phyloP scores from a whole-genome alignment of 768 basidiomycete genomes.

The Lactifluus subvellereus region DNA sequence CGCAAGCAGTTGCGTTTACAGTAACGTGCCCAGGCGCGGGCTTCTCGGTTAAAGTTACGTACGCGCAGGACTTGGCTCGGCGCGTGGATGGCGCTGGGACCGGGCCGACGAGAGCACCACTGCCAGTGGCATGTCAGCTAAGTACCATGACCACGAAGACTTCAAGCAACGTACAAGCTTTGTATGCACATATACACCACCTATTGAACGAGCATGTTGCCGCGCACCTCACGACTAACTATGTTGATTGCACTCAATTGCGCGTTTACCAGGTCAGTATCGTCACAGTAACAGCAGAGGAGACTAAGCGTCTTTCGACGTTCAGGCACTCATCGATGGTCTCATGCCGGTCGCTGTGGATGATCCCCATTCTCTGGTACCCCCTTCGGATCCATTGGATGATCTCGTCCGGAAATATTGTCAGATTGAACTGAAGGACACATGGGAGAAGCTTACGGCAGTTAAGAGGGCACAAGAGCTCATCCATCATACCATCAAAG shows the following conservation, averaged over 20 bases:
- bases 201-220: conserved; percentile 19
- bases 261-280: conserved; percentile 19
- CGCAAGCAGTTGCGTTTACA: conserved; percentile 8
- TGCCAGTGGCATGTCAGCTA: no score
- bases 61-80: not conserved
- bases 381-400: conserved; percentile 18
- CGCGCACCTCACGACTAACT: conserved; percentile 15
- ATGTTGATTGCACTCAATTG: conserved; percentile 14
- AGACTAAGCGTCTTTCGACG: not conserved
- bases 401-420: conserved; percentile 7
- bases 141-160: not conserved
- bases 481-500: not conserved
- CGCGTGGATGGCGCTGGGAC: no score
- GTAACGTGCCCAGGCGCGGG: not conserved
- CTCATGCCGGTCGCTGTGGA: conserved; percentile 3
- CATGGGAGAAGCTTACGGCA: conserved; percentile 5
- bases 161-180: not conserved
- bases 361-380: conserved; percentile 17
- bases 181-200: conserved; percentile 19
- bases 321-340: conserved; percentile 12
- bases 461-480: conserved; percentile 2
- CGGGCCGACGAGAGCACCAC: no score
- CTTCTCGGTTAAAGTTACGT: no score
- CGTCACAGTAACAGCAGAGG: not conserved
- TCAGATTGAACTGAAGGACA: not conserved